These are phyloP conservation scores for Calocybe gangraenosa DNA, from an alignment of 768 basidiomycete genomes.

Conservation along the genomic window DNA sequence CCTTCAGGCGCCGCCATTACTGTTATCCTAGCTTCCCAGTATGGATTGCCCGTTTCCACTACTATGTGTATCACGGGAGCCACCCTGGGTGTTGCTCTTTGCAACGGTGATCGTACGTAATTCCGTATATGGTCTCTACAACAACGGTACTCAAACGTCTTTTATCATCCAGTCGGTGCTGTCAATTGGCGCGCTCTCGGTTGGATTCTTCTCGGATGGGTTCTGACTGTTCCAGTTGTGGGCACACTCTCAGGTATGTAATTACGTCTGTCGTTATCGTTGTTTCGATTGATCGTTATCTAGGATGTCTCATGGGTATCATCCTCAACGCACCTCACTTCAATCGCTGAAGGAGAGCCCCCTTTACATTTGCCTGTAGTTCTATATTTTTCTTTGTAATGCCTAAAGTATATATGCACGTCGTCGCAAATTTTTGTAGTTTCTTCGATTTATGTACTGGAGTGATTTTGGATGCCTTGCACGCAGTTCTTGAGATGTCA, in stretches of 20 bases:
- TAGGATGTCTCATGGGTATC: constrained; percentile 22
- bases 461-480: too few species aligned
- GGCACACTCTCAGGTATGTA: constrained; percentile 12
- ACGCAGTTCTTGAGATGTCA: too few species aligned
- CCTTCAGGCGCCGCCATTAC: constrained; percentile 19
- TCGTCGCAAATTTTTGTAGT: too few species aligned
- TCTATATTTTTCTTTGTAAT: too few species aligned
- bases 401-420: too few species aligned
- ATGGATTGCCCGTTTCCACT: constrained; percentile 23
- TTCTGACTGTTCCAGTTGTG: constrained; percentile 23
- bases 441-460: too few species aligned
- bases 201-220: constrained; percentile 25
- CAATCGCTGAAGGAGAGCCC: constrained; percentile 3
- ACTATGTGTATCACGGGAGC: constrained; percentile 26
- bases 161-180: constrained; percentile 9
- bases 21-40: constrained; percentile 27
- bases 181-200: constrained; percentile 25
- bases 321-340: constrained; percentile 25
- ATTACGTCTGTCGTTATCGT: not conserved
- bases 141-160: not conserved
- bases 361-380: too few species aligned
- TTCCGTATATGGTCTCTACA: not conserved
- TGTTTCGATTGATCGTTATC: not conserved
- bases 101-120: constrained; percentile 22
- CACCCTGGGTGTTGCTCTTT: constrained; percentile 23